These are phyloP conservation scores for Tuber calosporum DNA, from an alignment of 495 filamentous ascomycete species.

Conservation along the genomic window DNA sequence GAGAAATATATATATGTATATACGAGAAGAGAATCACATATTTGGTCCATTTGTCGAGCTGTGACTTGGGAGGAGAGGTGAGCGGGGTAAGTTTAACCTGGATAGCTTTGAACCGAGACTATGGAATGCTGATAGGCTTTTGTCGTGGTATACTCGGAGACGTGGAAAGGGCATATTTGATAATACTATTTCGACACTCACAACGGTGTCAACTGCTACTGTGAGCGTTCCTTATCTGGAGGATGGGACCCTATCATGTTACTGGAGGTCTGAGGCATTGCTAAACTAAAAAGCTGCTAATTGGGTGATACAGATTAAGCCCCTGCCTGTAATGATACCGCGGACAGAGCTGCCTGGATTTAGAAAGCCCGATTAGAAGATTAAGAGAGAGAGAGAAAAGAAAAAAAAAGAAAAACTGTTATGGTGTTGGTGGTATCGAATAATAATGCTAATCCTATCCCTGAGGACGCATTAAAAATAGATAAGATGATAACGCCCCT, in stretches of 20 bases:
- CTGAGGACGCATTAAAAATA: background rate
- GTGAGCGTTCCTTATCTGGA: background rate
- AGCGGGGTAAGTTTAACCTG: too few relatives aligned
- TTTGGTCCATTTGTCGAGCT: too few relatives aligned
- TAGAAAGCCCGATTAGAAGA: background rate
- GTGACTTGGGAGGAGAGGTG: too few relatives aligned
- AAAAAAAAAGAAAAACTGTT: background rate
- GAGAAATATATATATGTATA: too few relatives aligned
- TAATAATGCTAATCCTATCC: background rate
- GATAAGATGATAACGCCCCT: conserved; percentile 1
- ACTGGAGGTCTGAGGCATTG: background rate
- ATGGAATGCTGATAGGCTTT: too few relatives aligned
- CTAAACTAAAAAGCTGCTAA: background rate
- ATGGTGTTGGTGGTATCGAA: background rate
- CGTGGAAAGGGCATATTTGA: too few relatives aligned
- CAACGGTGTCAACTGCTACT: too few relatives aligned
- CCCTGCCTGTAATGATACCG: background rate
- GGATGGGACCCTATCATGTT: background rate
- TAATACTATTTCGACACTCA: too few relatives aligned
- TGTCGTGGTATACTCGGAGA: too few relatives aligned
- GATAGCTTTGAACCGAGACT: too few relatives aligned
- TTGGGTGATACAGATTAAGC: background rate
- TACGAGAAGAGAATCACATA: too few relatives aligned
- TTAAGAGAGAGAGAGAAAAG: too few relatives aligned
- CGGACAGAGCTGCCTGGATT: background rate